Evolutionary conservation across 2,329 filamentous ascomycete species (phyloP), one percentile per base, ranked within the genome.

Genomic region (Catunica adiposa): DNA sequence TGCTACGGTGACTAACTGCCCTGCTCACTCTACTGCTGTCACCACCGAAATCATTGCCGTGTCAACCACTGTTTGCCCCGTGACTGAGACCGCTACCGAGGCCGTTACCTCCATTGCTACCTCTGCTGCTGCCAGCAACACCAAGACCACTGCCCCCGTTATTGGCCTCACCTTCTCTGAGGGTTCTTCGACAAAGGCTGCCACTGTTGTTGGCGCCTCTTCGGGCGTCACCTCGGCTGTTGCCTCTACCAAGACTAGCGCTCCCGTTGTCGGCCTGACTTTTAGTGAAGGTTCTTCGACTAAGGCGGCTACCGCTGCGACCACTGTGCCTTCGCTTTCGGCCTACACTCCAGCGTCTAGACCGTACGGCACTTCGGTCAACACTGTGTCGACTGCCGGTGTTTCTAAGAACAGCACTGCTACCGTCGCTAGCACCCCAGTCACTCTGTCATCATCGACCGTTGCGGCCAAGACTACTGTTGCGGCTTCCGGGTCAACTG

Each of bases 91-190:
- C n/a, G n/a, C n/a, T n/a, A n/a, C n/a, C n/a, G n/a, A n/a, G n/a
- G n/a, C n/a, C n/a, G 48, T 17, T n/a, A 38, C 51, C n/a, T 23
- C 44, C 50, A 31, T 31, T 38, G 20, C 51, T 37, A 53, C 48
- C n/a, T 3, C 22, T 4, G 34, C n/a, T n/a, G n/a, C n/a, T n/a
- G n/a, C n/a, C n/a, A n/a, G n/a, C n/a, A n/a, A n/a, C n/a, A n/a
- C n/a, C n/a, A n/a, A n/a, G n/a, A n/a, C n/a, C n/a, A n/a, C n/a
- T n/a, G n/a, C n/a, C n/a, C n/a, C n/a, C n/a, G n/a, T n/a, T n/a
- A n/a, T n/a, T n/a, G n/a, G n/a, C n/a, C n/a, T n/a, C n/a, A n/a
- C n/a, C n/a, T n/a, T n/a, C n/a, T n/a, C n/a, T n/a, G n/a, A n/a
- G n/a, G n/a, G n/a, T n/a, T n/a, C n/a, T n/a, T n/a, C n/a, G n/a